Conservation (phyloP, 352 stramenopile species). For the Globisporangium heterothallicum region DNA sequence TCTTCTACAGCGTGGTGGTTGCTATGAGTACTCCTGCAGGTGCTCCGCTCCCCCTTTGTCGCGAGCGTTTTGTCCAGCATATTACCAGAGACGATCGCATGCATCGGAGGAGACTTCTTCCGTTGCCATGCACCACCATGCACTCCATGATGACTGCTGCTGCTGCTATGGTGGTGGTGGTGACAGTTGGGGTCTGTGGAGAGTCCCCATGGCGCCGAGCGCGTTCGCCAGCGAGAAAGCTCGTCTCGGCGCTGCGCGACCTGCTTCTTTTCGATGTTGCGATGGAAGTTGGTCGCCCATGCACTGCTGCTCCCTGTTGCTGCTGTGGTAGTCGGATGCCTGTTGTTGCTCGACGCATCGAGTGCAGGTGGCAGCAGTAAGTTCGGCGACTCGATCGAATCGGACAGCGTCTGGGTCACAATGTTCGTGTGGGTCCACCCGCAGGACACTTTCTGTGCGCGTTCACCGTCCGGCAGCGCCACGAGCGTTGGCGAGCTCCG, state of each 20-base stretch:
- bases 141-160: neutral
- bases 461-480: constrained; percentile 27
- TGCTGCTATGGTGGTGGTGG: neutral
- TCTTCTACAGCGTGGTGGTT: neutral
- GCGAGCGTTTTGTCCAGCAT: too few species aligned
- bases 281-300: constrained; percentile 8
- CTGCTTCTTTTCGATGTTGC: constrained; percentile 11
- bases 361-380: too few species aligned
- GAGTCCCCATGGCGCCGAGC: constrained; percentile 4
- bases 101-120: too few species aligned
- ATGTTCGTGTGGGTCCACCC: constrained; percentile 67
- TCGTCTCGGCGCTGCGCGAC: constrained; percentile 7
- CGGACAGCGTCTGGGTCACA: constrained; percentile 26
- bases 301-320: neutral
- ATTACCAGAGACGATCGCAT: neutral
- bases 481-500: constrained; percentile 26
- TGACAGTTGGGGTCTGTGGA: neutral
- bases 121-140: too few species aligned
- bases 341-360: too few species aligned
- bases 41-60: neutral
- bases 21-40: neutral
- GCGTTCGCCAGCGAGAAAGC: constrained; percentile 1
- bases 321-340: too few species aligned
- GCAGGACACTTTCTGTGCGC: constrained; percentile 41
- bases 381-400: too few species aligned